phyloP scores from a whole-genome alignment of 192 early-diverging fungal genomes.

The Backusella psychrophila region DNA sequence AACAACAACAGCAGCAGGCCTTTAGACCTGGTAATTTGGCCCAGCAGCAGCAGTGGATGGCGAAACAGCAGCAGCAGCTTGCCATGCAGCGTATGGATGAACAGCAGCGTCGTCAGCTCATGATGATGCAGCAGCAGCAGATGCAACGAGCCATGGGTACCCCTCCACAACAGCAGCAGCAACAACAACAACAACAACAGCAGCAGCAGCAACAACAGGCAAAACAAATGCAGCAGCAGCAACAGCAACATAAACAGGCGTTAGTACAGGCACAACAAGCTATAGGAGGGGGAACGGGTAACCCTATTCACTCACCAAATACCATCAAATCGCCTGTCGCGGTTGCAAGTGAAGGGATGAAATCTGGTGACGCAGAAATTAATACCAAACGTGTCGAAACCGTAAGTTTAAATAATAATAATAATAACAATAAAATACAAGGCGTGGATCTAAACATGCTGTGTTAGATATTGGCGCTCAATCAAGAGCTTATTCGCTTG shows the following conservation, averaged over 20 bases:
- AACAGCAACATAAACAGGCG: neutral
- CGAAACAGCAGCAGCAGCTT: conserved; percentile 17
- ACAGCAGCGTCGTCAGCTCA: conserved; percentile 13
- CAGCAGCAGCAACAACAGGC: conserved; percentile 1
- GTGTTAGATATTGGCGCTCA: conserved; percentile 28
- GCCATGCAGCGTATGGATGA: conserved; percentile 19
- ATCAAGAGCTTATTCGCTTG: conserved; percentile 34
- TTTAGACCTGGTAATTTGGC: neutral
- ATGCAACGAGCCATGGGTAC: neutral
- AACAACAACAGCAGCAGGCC: neutral
- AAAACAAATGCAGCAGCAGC: conserved; percentile 6
- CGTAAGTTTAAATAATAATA: conserved; percentile 6
- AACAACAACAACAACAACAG: conserved; percentile 20
- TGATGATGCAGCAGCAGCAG: conserved; percentile 26
- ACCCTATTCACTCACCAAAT: neutral
- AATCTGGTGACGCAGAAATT: neutral
- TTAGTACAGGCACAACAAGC: conserved; percentile 1
- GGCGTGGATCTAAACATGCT: neutral
- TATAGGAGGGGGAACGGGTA: conserved; percentile 1
- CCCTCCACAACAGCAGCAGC: conserved; percentile 15
- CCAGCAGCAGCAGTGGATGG: neutral
- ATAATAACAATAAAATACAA: neutral
- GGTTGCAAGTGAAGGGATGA: neutral
- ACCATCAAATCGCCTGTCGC: neutral
- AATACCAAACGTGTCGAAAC: conserved; percentile 29